Base-by-base conservation (phyloP, 2,329 filamentous ascomycete species). In the Fusarium solani-melongenae region DNA sequence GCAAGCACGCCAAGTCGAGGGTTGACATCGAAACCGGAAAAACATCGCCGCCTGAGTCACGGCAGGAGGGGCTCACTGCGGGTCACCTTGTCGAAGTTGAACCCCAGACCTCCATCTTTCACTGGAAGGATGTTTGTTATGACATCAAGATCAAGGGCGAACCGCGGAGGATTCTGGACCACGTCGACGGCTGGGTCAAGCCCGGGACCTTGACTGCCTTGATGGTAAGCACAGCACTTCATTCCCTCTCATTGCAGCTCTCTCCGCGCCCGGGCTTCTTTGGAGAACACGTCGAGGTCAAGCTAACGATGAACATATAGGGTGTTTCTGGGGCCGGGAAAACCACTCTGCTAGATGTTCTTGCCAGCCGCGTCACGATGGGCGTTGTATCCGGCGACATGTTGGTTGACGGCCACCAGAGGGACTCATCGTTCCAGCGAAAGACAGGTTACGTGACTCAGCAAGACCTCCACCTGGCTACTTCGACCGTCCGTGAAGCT, bases 401-500 rank as follows among this genome's bases (percentile, higher is more conserved):
- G 22, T 11, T 29, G n/a, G 46, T 51, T 9, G 46, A 51, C 11
- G 27, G 24, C 9, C 20, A 29, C 5, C 46, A 51, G 14, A 15
- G 27, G 5, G 27, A 51, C 27, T 27, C 27, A 5, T 27, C 46
- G 2, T 51, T 51, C 24, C 24, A 27, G 15, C 9, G 46, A 9
- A 51, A 51, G 11, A 51, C 27, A 9, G 46, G 46, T 3, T 51
- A 51, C 46, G 46, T 29, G 31, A 33, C 31, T 31, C 46, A 51
- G 46, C 46, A 51, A 22, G 46, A 51, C 27, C 22, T 51, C 11
- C 46, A 51, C 17, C 27, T 51, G 8, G 8, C 22, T 15, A 51
- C 46, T 10, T 27, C 46, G 11, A 27, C 92, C 6, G 80, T 85
- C 1, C 78, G 79, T 15, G 82, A 84, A 65, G 81, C 81, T 1